Evolutionary conservation across 345 rosid genomes (phyloP).

Genomic region (Gossypium bickii): DNA sequence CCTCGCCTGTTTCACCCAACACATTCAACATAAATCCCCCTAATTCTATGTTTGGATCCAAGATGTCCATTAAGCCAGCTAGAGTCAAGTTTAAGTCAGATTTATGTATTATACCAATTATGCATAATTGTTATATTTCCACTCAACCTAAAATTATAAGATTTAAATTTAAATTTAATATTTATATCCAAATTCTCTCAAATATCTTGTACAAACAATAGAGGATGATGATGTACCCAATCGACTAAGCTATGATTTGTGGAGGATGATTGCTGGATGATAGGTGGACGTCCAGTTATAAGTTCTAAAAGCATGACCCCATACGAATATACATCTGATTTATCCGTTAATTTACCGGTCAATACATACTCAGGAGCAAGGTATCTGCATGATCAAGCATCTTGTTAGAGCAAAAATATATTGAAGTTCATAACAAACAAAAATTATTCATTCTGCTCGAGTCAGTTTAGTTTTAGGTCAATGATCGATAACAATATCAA

Average conservation of each 20-base stretch:
- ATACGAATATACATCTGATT: slow-evolving; percentile 73
- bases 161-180: no score
- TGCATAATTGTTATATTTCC: no score
- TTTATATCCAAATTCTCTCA: no score
- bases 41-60: no score
- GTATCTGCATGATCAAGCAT: neutral
- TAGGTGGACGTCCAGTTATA: slow-evolving; percentile 61
- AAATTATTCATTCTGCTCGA: neutral
- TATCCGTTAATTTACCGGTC: slow-evolving; percentile 72
- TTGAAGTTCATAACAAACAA: neutral
- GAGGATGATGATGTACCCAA: slow-evolving; percentile 43
- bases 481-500: no score
- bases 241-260: slow-evolving; percentile 59
- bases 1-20: slow-evolving; percentile 43
- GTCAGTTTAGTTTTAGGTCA: no score
- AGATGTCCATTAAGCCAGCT: no score
- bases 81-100: no score
- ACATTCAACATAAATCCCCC: neutral
- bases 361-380: slow-evolving; percentile 85
- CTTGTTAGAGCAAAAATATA: neutral
- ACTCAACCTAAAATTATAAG: no score
- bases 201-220: no score
- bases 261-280: slow-evolving; percentile 37
- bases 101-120: no score
- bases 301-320: slow-evolving; percentile 80